Percentiles rank a stretch among this genome's conserved stretches.
Conservation (phyloP, 169 alveolate genomes). For the Perkinsus olseni region DNA sequence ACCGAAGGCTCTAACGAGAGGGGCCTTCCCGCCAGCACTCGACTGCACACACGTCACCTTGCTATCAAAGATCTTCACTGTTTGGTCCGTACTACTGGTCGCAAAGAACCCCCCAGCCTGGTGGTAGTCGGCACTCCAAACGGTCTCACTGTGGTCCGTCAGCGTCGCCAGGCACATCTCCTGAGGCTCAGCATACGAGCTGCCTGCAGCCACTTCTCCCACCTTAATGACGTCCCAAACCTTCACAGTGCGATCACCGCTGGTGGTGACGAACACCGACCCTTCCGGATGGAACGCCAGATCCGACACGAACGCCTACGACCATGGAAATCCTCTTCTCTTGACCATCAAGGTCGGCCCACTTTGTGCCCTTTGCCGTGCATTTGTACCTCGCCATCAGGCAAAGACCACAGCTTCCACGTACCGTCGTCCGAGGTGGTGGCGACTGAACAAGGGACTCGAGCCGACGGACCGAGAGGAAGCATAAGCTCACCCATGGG, state of each 20-base stretch:
- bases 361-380: slow-evolving; percentile 71
- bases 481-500: not conserved
- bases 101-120: slow-evolving; percentile 73
- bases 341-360: no score
- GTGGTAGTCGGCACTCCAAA: slow-evolving; percentile 72
- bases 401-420: slow-evolving; percentile 86
- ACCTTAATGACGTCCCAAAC: slow-evolving; percentile 75
- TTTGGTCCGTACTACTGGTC: slow-evolving; percentile 72
- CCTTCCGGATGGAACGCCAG: slow-evolving; percentile 78
- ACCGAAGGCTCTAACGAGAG: slow-evolving; percentile 39
- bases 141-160: slow-evolving; percentile 78
- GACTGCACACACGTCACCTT: no score
- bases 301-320: slow-evolving; percentile 81
- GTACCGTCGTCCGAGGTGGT: slow-evolving; percentile 87
- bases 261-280: slow-evolving; percentile 60
- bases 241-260: slow-evolving; percentile 83
- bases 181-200: slow-evolving; percentile 11
- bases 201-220: not conserved
- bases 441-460: slow-evolving; percentile 47
- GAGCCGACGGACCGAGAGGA: no score
- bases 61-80: slow-evolving; percentile 73
- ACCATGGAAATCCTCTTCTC: no score
- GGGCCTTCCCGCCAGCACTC: not conserved
- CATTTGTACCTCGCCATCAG: slow-evolving; percentile 81
- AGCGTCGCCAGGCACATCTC: slow-evolving; percentile 74